Conservation (phyloP, 2,329 filamentous ascomycete species). For the Plectosphaerella cucumerina region DNA sequence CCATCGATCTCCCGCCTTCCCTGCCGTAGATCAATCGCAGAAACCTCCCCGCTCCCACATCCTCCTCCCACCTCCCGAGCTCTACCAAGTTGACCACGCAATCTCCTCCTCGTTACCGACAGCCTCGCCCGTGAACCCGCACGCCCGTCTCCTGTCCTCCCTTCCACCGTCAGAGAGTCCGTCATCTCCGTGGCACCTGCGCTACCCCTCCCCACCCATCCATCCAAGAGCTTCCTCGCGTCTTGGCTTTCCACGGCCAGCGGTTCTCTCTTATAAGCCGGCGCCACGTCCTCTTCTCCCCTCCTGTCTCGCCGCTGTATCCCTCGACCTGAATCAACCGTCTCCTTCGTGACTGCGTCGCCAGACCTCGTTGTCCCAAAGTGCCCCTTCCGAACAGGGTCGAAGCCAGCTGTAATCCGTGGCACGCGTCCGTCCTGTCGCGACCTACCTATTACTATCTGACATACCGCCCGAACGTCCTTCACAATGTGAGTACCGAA, state of each 20-base stretch:
- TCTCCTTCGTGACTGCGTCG: background rate
- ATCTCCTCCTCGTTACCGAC: background rate
- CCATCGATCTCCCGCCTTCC: background rate
- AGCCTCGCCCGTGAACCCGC: background rate
- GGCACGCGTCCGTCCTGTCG: background rate
- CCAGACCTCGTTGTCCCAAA: background rate
- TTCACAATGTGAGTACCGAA: background rate
- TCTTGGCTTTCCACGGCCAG: background rate
- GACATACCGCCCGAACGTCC: background rate
- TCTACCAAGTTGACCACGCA: background rate
- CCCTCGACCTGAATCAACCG: background rate
- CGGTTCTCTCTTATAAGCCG: background rate
- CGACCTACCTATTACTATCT: background rate
- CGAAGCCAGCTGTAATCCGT: background rate
- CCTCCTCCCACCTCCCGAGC: background rate
- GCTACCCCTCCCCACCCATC: background rate
- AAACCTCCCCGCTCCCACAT: background rate
- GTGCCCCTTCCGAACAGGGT: background rate
- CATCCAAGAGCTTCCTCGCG: background rate
- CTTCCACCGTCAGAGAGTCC: background rate
- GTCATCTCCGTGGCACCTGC: background rate
- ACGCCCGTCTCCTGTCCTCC: background rate
- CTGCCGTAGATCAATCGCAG: conserved; percentile 1
- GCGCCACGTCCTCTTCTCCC: background rate
- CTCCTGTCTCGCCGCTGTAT: background rate